Conservation (phyloP, 179 eudicot genomes). For the Vitellaria paradoxa region DNA sequence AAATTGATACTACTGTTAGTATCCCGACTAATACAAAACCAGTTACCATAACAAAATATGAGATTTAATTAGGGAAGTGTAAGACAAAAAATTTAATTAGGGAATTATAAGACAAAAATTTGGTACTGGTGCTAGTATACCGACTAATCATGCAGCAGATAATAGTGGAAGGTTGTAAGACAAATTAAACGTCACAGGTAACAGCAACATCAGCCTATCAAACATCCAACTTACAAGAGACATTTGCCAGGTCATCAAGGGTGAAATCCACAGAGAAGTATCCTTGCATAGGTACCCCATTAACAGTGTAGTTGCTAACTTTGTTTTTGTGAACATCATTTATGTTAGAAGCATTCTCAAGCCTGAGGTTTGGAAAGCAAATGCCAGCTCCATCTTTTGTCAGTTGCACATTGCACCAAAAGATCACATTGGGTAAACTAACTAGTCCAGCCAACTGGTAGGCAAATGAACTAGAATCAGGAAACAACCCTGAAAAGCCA, state of each 20-base stretch:
- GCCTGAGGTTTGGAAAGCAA: constrained; percentile 54
- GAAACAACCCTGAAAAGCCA: constrained; percentile 74
- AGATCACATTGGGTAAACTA: constrained; percentile 42
- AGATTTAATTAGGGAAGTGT: neutral
- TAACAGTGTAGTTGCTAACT: constrained; percentile 42
- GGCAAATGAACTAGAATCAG: constrained; percentile 55
- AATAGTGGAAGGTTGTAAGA: neutral
- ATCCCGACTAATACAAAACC: neutral
- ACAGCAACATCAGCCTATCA: constrained; percentile 4
- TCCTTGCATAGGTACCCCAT: constrained; percentile 51
- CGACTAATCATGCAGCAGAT: constrained; percentile 1
- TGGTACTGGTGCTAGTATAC: neutral
- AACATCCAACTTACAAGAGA: constrained; percentile 49
- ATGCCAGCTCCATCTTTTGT: constrained; percentile 67
- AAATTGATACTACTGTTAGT: neutral
- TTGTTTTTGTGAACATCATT: constrained; percentile 8
- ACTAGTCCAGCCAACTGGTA: constrained; percentile 35
- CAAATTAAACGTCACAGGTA: neutral
- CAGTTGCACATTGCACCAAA: constrained; percentile 83
- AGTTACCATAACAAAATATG: neutral
- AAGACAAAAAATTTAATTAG: neutral
- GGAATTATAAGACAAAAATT: neutral
- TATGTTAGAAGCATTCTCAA: constrained; percentile 40
- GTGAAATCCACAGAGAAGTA: constrained; percentile 76
- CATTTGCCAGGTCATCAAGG: constrained; percentile 35